Evolutionary conservation across 2,329 filamentous ascomycete species (phyloP), one percentile per base, ranked within the genome.

Genomic region (Pseudogymnoascus sp.): DNA sequence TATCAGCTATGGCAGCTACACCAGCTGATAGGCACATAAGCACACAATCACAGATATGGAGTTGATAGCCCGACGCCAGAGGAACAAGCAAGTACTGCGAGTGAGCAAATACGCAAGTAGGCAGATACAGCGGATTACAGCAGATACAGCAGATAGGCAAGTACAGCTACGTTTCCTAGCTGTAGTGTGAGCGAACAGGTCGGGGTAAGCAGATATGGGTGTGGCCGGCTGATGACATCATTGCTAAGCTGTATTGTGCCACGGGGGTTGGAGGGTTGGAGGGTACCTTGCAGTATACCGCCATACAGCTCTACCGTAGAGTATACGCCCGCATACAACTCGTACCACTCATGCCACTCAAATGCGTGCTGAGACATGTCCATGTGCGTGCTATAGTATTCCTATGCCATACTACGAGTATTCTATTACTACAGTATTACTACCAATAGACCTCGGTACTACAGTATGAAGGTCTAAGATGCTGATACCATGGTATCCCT

Each of bases 251-350:
- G 10, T 33, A 55, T 55, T 55, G 29, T 55, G 48, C 15, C 29
- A 55, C 10, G 10, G 15, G 33, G 33, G 9, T 36, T 4, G 12
- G 33, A 35, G 33, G 33, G 12, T n/a, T n/a, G n/a, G 33, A 36
- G 29, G 29, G 48, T 55, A 55, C 48, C 48, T 55, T 55, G 48
- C 48, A 55, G 48, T 55, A 33, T 55, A 55, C 12, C 10, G n/a
- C n/a, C n/a, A 21, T 21, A 21, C 21, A 21, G 21, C 21, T 21
- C 21, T 21, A 21, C 21, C 21, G 21, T 21, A 21, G 21, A 39
- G 33, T 4, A 35, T 35, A 35, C 10, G 21, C 21, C 21, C 21
- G 21, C 21, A 21, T 21, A 21, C 21, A 21, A 21, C 21, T 21
- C 21, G 21, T 2, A 21, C 21, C 21, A 21, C 21, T 21, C 21